Percentiles rank a stretch among this genome's conserved stretches.
Conservation (phyloP, 1,284 basidiomycete genomes). For the Ceratobasidium sp. region DNA sequence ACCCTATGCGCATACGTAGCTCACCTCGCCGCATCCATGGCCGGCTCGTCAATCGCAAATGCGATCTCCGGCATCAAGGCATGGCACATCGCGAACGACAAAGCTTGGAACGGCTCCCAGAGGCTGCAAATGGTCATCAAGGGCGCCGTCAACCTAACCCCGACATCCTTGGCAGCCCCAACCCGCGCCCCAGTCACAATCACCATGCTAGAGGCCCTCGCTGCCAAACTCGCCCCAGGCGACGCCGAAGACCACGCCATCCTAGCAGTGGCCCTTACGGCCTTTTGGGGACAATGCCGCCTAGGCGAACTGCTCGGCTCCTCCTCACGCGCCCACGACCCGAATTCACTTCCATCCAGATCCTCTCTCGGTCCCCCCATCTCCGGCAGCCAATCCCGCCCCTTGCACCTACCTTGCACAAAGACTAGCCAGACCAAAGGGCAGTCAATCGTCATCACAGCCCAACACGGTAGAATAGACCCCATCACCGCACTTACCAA, state of each 20-base stretch:
- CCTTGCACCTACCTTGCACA: slow-evolving; percentile 14
- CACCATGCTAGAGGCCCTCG: not conserved
- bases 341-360: not conserved
- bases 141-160: slow-evolving; percentile 51
- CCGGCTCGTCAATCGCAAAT: slow-evolving; percentile 49
- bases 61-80: slow-evolving; percentile 49
- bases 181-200: not conserved
- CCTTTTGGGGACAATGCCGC: slow-evolving; percentile 39
- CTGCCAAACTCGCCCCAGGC: not conserved
- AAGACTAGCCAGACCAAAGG: slow-evolving; percentile 19
- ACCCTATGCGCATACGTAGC: slow-evolving; percentile 53
- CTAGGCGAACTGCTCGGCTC: slow-evolving; percentile 35
- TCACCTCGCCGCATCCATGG: slow-evolving; percentile 45
- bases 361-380: not conserved
- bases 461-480: slow-evolving; percentile 3
- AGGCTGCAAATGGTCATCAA: slow-evolving; percentile 50
- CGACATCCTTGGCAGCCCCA: slow-evolving; percentile 44
- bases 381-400: not conserved
- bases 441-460: not conserved
- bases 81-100: slow-evolving; percentile 53
- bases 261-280: not conserved
- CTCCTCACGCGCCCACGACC: not conserved
- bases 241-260: slow-evolving; percentile 23
- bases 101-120: slow-evolving; percentile 50
- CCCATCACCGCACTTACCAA: not conserved